phyloP scores from a whole-genome alignment of 148 eudicot genomes.

The Amaranthus hypochondriacus region DNA sequence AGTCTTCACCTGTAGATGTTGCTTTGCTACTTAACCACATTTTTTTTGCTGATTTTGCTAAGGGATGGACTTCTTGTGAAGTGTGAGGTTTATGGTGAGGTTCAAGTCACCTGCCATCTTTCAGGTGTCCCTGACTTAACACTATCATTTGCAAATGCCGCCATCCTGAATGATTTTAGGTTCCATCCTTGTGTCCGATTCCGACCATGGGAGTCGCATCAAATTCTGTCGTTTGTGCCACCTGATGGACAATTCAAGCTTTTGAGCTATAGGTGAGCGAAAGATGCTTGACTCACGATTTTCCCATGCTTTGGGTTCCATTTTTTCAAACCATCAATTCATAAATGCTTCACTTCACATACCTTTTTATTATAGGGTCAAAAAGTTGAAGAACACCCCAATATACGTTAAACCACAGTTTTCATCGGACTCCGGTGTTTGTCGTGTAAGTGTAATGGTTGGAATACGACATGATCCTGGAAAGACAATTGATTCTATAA shows the following conservation, averaged over 20 bases:
- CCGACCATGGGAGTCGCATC: conserved; percentile 89
- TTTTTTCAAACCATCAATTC: neutral
- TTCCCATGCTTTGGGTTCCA: conserved; percentile 7
- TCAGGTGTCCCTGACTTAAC: conserved; percentile 95
- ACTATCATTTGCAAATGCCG: conserved; percentile 77
- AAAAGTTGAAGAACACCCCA: conserved; percentile 79
- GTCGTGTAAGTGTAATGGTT: conserved; percentile 78
- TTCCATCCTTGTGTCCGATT: conserved; percentile 97
- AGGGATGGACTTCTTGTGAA: conserved; percentile 89
- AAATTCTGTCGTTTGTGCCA: conserved; percentile 86
- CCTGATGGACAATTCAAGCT: conserved; percentile 97
- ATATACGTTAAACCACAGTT: conserved; percentile 94
- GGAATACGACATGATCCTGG: conserved; percentile 86
- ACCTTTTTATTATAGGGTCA: conserved; percentile 45
- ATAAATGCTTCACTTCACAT: neutral
- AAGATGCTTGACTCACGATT: conserved; percentile 2
- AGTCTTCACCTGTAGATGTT: neutral
- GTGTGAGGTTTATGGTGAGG: conserved; percentile 92
- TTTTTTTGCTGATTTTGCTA: conserved; percentile 27
- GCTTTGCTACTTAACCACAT: conserved; percentile 9
- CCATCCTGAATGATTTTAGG: conserved; percentile 75
- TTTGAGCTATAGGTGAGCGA: conserved; percentile 88
- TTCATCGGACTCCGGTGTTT: conserved; percentile 77
- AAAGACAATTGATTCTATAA: conserved; percentile 75
- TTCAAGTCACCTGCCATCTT: conserved; percentile 74